A percentile compares a stretch with the other conserved stretches of the same genome.
These are phyloP conservation scores for Mycocalia duriaeana DNA, from an alignment of 1,284 basidiomycete genomes.

Conservation along the genomic window DNA sequence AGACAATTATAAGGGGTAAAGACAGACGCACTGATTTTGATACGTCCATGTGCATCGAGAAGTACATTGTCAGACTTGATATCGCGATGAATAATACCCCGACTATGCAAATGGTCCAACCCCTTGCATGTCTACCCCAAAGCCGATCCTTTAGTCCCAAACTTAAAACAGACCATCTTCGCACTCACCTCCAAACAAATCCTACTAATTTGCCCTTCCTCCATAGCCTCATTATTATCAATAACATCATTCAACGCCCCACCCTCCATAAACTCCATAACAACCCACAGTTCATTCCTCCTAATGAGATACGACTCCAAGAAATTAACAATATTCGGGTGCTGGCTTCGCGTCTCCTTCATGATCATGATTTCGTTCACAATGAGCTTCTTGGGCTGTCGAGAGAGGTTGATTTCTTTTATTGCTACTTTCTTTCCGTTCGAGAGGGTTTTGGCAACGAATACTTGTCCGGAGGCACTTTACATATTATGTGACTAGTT, in stretches of 20 bases:
- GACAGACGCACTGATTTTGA: slow-evolving; percentile 87
- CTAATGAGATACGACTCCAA: slow-evolving; percentile 98
- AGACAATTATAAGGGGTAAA: neutral
- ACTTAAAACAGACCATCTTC: no score
- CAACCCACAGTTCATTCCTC: slow-evolving; percentile 98
- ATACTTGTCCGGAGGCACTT: slow-evolving; percentile 95
- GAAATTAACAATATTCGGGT: slow-evolving; percentile 99
- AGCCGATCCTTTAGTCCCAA: no score
- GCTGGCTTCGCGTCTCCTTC: slow-evolving; percentile 90
- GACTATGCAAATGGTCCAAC: slow-evolving; percentile 86
- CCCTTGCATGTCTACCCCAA: slow-evolving; percentile 88
- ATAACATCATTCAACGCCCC: slow-evolving; percentile 92
- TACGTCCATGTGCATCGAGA: slow-evolving; percentile 88
- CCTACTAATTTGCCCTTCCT: slow-evolving; percentile 90
- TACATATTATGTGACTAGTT: slow-evolving; percentile 1
- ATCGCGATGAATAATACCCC: slow-evolving; percentile 95
- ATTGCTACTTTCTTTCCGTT: slow-evolving; percentile 94
- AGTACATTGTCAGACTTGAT: slow-evolving; percentile 98
- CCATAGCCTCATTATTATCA: slow-evolving; percentile 96
- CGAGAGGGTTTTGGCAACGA: slow-evolving; percentile 95
- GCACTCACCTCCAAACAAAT: no score
- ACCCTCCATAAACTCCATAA: slow-evolving; percentile 99
- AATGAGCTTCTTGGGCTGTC: slow-evolving; percentile 99
- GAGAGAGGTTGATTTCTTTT: slow-evolving; percentile 99
- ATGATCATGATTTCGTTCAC: slow-evolving; percentile 99